These are phyloP conservation scores for Clitopilus passeckerianus DNA, from an alignment of 768 basidiomycete genomes.

Conservation along the genomic window DNA sequence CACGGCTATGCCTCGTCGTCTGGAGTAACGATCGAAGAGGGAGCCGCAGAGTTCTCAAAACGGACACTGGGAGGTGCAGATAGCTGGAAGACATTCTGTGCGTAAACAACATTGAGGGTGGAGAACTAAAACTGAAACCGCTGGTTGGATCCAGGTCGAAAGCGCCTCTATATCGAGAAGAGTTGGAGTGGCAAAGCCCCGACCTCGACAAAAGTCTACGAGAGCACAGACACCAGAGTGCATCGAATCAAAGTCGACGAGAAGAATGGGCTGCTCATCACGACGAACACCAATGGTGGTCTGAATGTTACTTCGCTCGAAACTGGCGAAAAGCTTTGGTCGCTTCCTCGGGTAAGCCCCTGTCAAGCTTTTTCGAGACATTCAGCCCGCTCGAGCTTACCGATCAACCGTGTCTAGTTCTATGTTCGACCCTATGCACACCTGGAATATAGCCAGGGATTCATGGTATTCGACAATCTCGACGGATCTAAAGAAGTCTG, in stretches of 20 bases:
- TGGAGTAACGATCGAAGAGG: conserved; percentile 21
- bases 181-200: conserved; percentile 54
- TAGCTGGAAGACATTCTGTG: conserved; percentile 63
- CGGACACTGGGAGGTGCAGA: conserved; percentile 31
- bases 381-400: too few species aligned
- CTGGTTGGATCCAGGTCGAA: conserved; percentile 34
- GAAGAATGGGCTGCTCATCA: conserved; percentile 50
- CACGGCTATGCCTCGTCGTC: conserved; percentile 39
- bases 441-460: conserved; percentile 70
- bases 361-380: too few species aligned
- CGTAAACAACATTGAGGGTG: conserved; percentile 11
- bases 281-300: conserved; percentile 51
- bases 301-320: conserved; percentile 53
- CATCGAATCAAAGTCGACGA: conserved; percentile 81
- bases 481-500: conserved; percentile 66
- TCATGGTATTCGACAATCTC: conserved; percentile 61
- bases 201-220: conserved; percentile 30
- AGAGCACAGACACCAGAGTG: conserved; percentile 30
- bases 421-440: conserved; percentile 59
- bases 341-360: conserved; percentile 40
- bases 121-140: not conserved
- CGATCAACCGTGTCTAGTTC: conserved; percentile 18
- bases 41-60: conserved; percentile 21
- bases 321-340: conserved; percentile 51
- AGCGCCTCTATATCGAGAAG: conserved; percentile 36